Conservation (phyloP, 495 filamentous ascomycete genomes). For the Schizothecium vesticola region DNA sequence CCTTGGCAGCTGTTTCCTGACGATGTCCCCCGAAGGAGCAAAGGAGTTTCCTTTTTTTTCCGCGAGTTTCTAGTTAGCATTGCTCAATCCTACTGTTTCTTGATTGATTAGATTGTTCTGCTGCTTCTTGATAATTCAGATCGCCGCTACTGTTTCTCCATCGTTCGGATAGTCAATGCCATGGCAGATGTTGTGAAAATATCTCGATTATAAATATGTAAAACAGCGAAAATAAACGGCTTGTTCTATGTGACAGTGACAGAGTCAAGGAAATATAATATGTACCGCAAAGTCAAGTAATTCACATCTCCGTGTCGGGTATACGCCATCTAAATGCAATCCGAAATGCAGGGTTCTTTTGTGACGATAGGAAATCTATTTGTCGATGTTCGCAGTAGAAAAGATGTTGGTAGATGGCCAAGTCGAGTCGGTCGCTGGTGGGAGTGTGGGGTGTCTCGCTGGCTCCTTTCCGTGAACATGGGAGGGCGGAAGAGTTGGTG, state of each 20-base stretch:
- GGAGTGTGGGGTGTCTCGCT: no score
- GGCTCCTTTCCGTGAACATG: no score
- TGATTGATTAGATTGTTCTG: not conserved
- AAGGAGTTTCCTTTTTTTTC: not conserved
- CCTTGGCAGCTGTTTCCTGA: not conserved
- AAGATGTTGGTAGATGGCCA: not conserved
- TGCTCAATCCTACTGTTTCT: not conserved
- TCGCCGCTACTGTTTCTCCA: not conserved
- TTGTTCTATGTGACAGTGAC: not conserved
- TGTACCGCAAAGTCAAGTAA: not conserved
- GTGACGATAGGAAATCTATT: not conserved
- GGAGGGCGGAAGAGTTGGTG: no score
- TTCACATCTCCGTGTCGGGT: not conserved
- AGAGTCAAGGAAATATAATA: not conserved
- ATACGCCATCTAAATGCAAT: not conserved
- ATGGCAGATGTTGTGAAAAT: not conserved
- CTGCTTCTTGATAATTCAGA: not conserved
- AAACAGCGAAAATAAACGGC: not conserved
- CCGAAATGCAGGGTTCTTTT: not conserved
- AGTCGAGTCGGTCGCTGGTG: not conserved
- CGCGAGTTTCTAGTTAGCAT: not conserved
- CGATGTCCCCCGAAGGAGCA: not conserved
- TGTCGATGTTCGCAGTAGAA: not conserved
- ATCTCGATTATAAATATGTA: not conserved
- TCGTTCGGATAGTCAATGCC: not conserved